A percentile compares a stretch with the other conserved stretches of the same genome.
Conservation (phyloP, 352 stramenopile species). For the Blastocystis sp. region DNA sequence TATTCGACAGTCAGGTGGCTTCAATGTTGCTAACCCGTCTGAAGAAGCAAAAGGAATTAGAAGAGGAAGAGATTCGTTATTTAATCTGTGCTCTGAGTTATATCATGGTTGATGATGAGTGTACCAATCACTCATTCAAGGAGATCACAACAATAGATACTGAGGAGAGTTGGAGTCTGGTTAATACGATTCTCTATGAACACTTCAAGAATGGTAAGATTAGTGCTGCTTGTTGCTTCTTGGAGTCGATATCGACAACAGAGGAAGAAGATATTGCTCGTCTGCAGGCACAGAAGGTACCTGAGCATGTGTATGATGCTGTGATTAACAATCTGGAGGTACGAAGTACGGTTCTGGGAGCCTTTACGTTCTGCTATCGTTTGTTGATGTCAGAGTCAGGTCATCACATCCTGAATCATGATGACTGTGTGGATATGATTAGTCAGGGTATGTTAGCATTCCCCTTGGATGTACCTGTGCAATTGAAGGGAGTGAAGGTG, state of each 20-base stretch:
- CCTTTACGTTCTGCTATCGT: constrained; percentile 56
- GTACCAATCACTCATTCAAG: constrained; percentile 11
- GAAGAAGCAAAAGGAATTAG: background rate
- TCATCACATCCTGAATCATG: constrained; percentile 40
- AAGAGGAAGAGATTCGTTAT: constrained; percentile 41
- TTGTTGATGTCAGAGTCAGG: constrained; percentile 43
- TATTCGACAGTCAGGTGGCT: constrained; percentile 38
- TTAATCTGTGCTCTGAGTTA: constrained; percentile 45
- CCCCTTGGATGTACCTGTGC: constrained; percentile 2
- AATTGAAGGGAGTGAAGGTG: constrained; percentile 53
- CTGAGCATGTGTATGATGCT: constrained; percentile 31
- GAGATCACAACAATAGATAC: background rate
- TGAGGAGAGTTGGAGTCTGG: background rate
- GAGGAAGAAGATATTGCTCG: background rate
- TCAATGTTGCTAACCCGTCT: constrained; percentile 10
- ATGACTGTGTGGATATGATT: constrained; percentile 43
- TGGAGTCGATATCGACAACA: background rate
- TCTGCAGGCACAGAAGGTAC: constrained; percentile 4
- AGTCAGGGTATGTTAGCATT: background rate
- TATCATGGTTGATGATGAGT: constrained; percentile 59
- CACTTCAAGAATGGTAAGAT: constrained; percentile 55
- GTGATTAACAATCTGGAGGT: constrained; percentile 1
- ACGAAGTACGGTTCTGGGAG: constrained; percentile 30
- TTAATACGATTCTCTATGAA: constrained; percentile 33
- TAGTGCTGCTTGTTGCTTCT: constrained; percentile 26